Evolutionary conservation across 2,329 filamentous ascomycete species (phyloP).

Genomic region (Geosmithia flava): DNA sequence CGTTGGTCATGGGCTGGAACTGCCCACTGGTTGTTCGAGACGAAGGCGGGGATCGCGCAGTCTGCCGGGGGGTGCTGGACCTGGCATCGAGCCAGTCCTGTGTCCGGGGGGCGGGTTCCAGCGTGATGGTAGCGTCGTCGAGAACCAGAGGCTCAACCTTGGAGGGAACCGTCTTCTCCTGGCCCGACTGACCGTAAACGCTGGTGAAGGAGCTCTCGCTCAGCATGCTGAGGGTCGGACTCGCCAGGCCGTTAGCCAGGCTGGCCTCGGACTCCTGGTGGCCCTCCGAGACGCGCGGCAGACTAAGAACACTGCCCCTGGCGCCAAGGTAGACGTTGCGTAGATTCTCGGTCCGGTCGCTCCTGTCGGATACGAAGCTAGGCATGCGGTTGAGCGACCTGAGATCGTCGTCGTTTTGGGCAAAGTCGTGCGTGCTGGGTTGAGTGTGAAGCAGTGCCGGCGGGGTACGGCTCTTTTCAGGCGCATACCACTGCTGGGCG

Average conservation of each 20-base stretch:
- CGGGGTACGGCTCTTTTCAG: slow-evolving; percentile 8
- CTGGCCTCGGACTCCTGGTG: slow-evolving; percentile 20
- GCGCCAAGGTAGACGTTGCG: slow-evolving; percentile 44
- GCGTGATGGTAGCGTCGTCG: slow-evolving; percentile 11
- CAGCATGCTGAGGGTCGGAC: slow-evolving; percentile 49
- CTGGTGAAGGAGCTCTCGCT: slow-evolving; percentile 58
- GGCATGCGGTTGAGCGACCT: slow-evolving; percentile 44
- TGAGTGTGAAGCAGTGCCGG: slow-evolving; percentile 10
- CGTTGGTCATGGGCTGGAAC: slow-evolving; percentile 32
- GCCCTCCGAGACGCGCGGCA: slow-evolving; percentile 33
- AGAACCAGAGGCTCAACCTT: slow-evolving; percentile 15
- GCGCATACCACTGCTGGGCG: slow-evolving; percentile 15
- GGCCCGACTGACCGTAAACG: slow-evolving; percentile 41
- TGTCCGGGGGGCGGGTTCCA: not conserved
- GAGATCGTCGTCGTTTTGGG: slow-evolving; percentile 13
- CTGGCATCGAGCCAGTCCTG: not conserved
- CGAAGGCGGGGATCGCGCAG: not conserved
- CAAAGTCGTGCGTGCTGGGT: not conserved
- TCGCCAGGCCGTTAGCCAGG: slow-evolving; percentile 28
- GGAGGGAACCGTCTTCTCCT: slow-evolving; percentile 10
- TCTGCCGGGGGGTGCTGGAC: not conserved
- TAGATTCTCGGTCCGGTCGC: slow-evolving; percentile 46
- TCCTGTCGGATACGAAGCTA: slow-evolving; percentile 50
- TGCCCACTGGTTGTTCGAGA: slow-evolving; percentile 9
- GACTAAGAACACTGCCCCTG: slow-evolving; percentile 33